Percentiles rank a stretch among this genome's conserved stretches.
phyloP scores from a whole-genome alignment of 371 early-diverging fungal genomes.

The Rhizopus sp. region DNA sequence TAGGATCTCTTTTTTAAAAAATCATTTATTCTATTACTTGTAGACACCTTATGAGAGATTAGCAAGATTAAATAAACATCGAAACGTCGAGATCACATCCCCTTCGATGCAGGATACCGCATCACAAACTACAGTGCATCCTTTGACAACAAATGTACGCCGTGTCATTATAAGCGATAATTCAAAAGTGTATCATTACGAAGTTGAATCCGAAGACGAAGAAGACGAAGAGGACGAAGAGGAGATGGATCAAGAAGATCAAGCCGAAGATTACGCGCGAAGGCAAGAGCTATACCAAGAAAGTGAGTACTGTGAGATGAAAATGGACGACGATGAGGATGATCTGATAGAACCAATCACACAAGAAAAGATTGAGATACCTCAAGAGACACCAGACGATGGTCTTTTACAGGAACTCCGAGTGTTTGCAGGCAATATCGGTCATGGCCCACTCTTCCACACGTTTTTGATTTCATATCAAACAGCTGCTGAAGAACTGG shows the following conservation, averaged over 20 bases:
- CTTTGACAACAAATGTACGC: constrained; percentile 8
- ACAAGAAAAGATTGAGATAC: constrained; percentile 3
- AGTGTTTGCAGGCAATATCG: constrained; percentile 65
- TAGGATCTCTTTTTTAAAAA: background rate
- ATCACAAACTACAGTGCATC: constrained; percentile 4
- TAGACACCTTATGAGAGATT: constrained; percentile 88
- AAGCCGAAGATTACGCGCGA: constrained; percentile 7
- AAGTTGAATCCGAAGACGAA: constrained; percentile 47
- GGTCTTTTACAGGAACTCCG: constrained; percentile 17
- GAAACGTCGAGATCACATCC: constrained; percentile 74
- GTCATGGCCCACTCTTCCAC: constrained; percentile 58
- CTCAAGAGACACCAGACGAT: no score
- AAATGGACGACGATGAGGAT: constrained; percentile 5
- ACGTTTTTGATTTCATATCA: constrained; percentile 42
- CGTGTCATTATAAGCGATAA: constrained; percentile 43
- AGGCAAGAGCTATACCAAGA: background rate
- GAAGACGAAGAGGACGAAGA: constrained; percentile 25
- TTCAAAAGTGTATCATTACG: constrained; percentile 36
- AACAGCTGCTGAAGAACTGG: constrained; percentile 56
- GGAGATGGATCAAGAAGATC: constrained; percentile 9
- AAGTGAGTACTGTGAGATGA: constrained; percentile 5
- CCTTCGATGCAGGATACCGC: constrained; percentile 30
- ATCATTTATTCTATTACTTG: background rate
- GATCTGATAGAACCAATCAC: constrained; percentile 1
- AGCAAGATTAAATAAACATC: constrained; percentile 86